A percentile compares a stretch with the other conserved stretches of the same genome.
phyloP scores from a whole-genome alignment of 148 eudicot genomes.

The Hydrangea macrophylla region DNA sequence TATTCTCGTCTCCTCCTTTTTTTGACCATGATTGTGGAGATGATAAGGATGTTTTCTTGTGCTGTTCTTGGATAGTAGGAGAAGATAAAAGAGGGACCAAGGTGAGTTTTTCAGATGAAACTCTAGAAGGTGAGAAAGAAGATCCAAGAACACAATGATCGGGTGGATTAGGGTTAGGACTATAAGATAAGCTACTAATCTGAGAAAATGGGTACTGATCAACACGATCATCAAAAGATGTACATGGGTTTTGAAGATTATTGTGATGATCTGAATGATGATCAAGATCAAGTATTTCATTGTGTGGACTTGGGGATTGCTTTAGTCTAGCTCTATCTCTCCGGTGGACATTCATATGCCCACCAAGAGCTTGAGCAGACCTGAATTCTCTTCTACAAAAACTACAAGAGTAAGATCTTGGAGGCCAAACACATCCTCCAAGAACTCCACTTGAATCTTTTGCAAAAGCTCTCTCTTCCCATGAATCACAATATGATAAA shows the following conservation, averaged over 20 bases:
- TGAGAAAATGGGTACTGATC: slow-evolving; percentile 5
- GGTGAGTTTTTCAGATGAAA: slow-evolving; percentile 10
- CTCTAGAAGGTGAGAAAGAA: slow-evolving; percentile 19
- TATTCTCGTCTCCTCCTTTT: not conserved
- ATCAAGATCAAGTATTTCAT: slow-evolving; percentile 12
- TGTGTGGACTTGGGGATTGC: slow-evolving; percentile 25
- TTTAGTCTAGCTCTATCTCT: slow-evolving; percentile 65
- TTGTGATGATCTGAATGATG: slow-evolving; percentile 10
- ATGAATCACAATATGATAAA: slow-evolving; percentile 31
- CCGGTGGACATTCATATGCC: slow-evolving; percentile 85
- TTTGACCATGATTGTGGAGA: slow-evolving; percentile 17
- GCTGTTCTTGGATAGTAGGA: slow-evolving; percentile 10
- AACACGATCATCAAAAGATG: not conserved
- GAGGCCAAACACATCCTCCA: slow-evolving; percentile 82
- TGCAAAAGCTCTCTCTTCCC: slow-evolving; percentile 86
- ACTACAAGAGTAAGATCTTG: slow-evolving; percentile 65
- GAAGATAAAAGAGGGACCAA: slow-evolving; percentile 16
- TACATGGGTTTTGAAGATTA: slow-evolving; percentile 3
- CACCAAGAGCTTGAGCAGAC: slow-evolving; percentile 86
- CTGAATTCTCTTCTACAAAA: slow-evolving; percentile 71
- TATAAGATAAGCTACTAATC: slow-evolving; percentile 1
- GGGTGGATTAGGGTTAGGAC: slow-evolving; percentile 29
- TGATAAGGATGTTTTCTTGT: slow-evolving; percentile 9
- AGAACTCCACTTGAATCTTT: slow-evolving; percentile 61
- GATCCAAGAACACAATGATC: slow-evolving; percentile 9